Conservation (phyloP, 257 asterid species). For the Scutellaria galericulata region DNA sequence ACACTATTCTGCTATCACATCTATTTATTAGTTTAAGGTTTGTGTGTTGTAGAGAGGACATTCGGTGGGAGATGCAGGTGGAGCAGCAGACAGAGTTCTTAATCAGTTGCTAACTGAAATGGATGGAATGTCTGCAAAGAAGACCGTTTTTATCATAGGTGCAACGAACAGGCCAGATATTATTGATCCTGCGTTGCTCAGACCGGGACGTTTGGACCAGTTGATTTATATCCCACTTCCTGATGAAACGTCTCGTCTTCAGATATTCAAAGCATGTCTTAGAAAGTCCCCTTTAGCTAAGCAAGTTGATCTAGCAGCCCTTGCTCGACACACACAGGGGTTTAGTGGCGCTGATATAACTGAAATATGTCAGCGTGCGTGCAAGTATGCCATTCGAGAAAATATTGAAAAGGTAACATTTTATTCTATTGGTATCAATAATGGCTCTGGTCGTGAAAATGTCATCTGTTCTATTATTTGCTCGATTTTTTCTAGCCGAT, state of each 20-base stretch:
- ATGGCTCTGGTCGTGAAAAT: too few relatives aligned
- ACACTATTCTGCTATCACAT: neutral
- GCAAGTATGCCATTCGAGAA: slow-evolving; percentile 56
- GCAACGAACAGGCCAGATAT: slow-evolving; percentile 59
- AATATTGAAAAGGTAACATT: slow-evolving; percentile 45
- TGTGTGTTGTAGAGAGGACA: slow-evolving; percentile 39
- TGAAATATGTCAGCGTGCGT: slow-evolving; percentile 56
- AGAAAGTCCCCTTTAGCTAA: slow-evolving; percentile 46
- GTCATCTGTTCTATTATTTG: too few relatives aligned
- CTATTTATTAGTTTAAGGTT: neutral
- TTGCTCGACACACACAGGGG: slow-evolving; percentile 49
- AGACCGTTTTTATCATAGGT: slow-evolving; percentile 52
- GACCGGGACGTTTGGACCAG: slow-evolving; percentile 61
- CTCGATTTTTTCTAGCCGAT: too few relatives aligned
- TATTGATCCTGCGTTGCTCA: slow-evolving; percentile 55
- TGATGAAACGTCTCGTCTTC: slow-evolving; percentile 49
- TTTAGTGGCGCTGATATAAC: slow-evolving; percentile 55
- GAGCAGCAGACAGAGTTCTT: slow-evolving; percentile 55
- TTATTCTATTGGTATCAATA: neutral
- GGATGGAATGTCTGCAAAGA: slow-evolving; percentile 52
- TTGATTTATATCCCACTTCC: slow-evolving; percentile 51
- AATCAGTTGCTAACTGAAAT: slow-evolving; percentile 54
- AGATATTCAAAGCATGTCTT: slow-evolving; percentile 50
- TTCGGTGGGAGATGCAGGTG: slow-evolving; percentile 53
- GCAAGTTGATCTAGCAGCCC: slow-evolving; percentile 43